phyloP scores from a whole-genome alignment of 495 filamentous ascomycete species.

The Hypoxylon fragiforme region DNA sequence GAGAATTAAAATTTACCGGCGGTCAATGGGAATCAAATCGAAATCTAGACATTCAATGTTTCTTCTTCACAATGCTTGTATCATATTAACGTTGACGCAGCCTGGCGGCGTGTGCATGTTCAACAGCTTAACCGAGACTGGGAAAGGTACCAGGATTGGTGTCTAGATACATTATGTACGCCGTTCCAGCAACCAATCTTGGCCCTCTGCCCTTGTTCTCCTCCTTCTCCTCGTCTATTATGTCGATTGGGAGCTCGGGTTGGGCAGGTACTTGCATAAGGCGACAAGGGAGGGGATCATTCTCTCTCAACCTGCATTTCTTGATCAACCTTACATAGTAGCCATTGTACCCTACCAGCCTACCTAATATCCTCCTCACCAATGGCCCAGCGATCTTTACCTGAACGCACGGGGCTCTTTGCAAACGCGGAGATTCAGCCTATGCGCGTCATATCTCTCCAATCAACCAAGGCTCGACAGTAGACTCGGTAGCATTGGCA shows the following conservation, averaged over 20 bases:
- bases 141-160: not conserved
- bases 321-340: not conserved
- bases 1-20: no score
- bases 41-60: no score
- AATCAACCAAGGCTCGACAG: not conserved
- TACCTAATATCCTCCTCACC: not conserved
- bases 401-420: slow-evolving; percentile 2
- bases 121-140: not conserved
- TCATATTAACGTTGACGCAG: not conserved
- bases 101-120: not conserved
- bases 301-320: not conserved
- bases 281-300: slow-evolving; percentile 9
- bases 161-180: not conserved
- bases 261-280: slow-evolving; percentile 17
- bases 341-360: no score
- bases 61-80: no score
- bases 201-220: no score
- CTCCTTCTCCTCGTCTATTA: not conserved
- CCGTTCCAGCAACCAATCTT: slow-evolving; percentile 1
- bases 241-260: not conserved
- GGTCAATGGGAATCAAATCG: no score
- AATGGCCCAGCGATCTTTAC: slow-evolving; percentile 14
- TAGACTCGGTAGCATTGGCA: not conserved
- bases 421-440: slow-evolving; percentile 20
- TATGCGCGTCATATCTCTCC: slow-evolving; percentile 33